A percentile compares a stretch with the other conserved stretches of the same genome.
These are phyloP conservation scores for Termitomyces bulborhizus DNA, from an alignment of 768 basidiomycete species.

Conservation along the genomic window DNA sequence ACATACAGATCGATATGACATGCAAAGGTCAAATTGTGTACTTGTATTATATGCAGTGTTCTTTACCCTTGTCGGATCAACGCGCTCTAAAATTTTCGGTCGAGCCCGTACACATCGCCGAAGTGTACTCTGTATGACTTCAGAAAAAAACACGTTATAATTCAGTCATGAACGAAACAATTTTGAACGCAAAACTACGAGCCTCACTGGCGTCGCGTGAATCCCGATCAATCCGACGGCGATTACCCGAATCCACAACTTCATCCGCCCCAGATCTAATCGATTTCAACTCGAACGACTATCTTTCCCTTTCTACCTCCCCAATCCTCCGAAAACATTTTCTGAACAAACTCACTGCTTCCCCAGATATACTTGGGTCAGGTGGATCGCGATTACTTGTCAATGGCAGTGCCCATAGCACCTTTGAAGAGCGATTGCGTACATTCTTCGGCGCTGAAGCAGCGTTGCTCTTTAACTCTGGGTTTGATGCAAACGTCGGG, in stretches of 20 bases:
- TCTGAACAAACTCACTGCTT: slow-evolving; percentile 41
- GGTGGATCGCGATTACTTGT: slow-evolving; percentile 85
- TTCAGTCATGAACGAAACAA: slow-evolving; percentile 8
- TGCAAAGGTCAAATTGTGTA: too few relatives aligned
- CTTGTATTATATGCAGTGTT: too few relatives aligned
- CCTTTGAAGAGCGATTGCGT: slow-evolving; percentile 65
- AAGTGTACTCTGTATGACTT: not conserved
- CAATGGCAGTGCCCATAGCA: slow-evolving; percentile 61
- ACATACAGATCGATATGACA: too few relatives aligned
- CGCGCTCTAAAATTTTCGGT: not conserved
- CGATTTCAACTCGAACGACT: slow-evolving; percentile 91
- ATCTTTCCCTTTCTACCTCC: slow-evolving; percentile 74
- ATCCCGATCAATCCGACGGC: slow-evolving; percentile 59
- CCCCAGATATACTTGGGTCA: slow-evolving; percentile 71
- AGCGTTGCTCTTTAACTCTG: slow-evolving; percentile 86
- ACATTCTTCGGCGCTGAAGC: slow-evolving; percentile 54
- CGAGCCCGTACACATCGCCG: not conserved
- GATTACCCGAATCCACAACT: slow-evolving; percentile 51
- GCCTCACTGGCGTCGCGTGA: slow-evolving; percentile 61
- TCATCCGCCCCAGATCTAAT: slow-evolving; percentile 29
- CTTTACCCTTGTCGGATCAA: not conserved
- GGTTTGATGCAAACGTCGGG: slow-evolving; percentile 88
- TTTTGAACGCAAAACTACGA: slow-evolving; percentile 31
- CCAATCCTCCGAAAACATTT: slow-evolving; percentile 49
- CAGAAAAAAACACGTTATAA: not conserved